Evolutionary conservation across 345 rosid species (phyloP).

Genomic region (Chamaenerion angustifolium): DNA sequence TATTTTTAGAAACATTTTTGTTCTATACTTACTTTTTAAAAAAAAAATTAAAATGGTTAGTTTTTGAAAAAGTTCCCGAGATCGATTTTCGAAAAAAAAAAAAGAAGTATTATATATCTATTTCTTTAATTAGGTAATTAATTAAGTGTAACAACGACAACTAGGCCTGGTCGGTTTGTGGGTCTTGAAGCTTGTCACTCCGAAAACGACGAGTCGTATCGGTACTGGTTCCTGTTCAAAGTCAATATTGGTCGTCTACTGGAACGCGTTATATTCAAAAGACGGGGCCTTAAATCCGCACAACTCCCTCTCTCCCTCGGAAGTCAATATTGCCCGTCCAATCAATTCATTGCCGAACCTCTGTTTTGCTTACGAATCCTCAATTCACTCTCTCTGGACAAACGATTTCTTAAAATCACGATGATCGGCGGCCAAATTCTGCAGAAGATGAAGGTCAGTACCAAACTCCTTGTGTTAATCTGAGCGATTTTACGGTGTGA

Average conservation of each 20-base stretch:
- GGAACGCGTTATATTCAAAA: slow-evolving; percentile 7
- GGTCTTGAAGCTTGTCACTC: not conserved
- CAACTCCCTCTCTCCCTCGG: not conserved
- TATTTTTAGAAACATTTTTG: too few species aligned
- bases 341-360: not conserved
- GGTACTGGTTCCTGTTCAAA: not conserved
- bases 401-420: slow-evolving; percentile 3
- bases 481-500: not conserved
- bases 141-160: too few species aligned
- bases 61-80: too few species aligned
- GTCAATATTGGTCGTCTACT: slow-evolving; percentile 1
- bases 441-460: slow-evolving; percentile 60
- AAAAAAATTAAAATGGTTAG: too few species aligned
- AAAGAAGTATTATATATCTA: too few species aligned
- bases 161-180: not conserved
- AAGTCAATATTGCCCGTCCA: not conserved
- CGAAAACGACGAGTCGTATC: not conserved
- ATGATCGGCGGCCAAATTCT: slow-evolving; percentile 62
- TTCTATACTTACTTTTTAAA: too few species aligned
- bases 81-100: too few species aligned
- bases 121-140: not conserved
- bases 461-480: not conserved
- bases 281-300: not conserved
- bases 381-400: not conserved
- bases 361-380: not conserved